A percentile compares a stretch with the other conserved stretches of the same genome.
phyloP scores from a whole-genome alignment of 805 yeast genomes.

The Torulaspora microellipsoides region DNA sequence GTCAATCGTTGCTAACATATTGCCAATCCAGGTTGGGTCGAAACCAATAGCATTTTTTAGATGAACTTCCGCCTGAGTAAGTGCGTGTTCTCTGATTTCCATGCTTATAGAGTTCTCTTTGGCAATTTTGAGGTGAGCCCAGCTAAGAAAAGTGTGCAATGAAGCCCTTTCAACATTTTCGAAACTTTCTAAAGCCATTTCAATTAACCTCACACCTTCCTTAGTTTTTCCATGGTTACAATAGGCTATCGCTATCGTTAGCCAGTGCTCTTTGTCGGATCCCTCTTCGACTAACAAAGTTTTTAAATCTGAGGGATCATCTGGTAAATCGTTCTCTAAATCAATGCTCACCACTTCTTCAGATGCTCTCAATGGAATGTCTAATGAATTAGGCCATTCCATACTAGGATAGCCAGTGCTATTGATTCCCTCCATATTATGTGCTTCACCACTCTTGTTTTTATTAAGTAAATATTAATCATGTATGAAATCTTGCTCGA shows the following conservation, averaged over 20 bases:
- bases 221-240: slow-evolving; percentile 52
- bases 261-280: slow-evolving; percentile 75
- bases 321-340: slow-evolving; percentile 76
- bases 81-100: slow-evolving; percentile 29
- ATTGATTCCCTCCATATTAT: slow-evolving; percentile 9
- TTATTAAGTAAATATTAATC: neutral
- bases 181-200: slow-evolving; percentile 49
- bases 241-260: slow-evolving; percentile 76
- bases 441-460: neutral
- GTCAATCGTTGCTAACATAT: slow-evolving; percentile 64
- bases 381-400: slow-evolving; percentile 34
- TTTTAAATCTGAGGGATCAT: slow-evolving; percentile 80
- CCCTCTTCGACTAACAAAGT: slow-evolving; percentile 75
- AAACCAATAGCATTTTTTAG: slow-evolving; percentile 46
- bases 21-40: slow-evolving; percentile 44
- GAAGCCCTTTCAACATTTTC: slow-evolving; percentile 40
- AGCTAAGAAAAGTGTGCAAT: slow-evolving; percentile 60
- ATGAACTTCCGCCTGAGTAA: slow-evolving; percentile 41
- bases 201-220: slow-evolving; percentile 61
- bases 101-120: slow-evolving; percentile 25
- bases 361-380: slow-evolving; percentile 69
- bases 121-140: slow-evolving; percentile 59
- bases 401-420: slow-evolving; percentile 26
- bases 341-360: slow-evolving; percentile 86
- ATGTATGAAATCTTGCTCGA: too few species aligned